phyloP scores from a whole-genome alignment of 108 stramenopile species.

The Skeletonema tropicum region DNA sequence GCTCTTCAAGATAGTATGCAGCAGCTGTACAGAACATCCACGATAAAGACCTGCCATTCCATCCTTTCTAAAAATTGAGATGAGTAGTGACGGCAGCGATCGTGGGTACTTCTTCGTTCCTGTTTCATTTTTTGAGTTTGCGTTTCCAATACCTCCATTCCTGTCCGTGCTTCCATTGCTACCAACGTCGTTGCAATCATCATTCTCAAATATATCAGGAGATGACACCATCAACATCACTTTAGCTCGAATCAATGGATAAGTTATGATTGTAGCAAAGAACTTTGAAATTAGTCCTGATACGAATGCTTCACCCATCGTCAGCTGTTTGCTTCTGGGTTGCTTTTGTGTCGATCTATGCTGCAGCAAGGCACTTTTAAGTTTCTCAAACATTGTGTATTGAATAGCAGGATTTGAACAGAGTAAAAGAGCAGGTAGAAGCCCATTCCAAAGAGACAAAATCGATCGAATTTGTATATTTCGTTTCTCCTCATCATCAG shows the following conservation, averaged over 20 bases:
- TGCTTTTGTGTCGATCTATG: conserved; percentile 17
- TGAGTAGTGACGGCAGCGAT: conserved; percentile 44
- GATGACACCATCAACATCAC: conserved; percentile 84
- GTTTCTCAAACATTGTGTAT: conserved; percentile 86
- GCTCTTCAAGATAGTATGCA: conserved; percentile 83
- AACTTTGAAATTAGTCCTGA: conserved; percentile 83
- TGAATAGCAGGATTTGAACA: conserved; percentile 95
- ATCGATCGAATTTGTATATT: conserved; percentile 16
- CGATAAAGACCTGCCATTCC: conserved; percentile 69
- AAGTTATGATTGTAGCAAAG: conserved; percentile 90
- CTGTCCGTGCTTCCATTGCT: not conserved
- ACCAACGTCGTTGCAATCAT: conserved; percentile 11
- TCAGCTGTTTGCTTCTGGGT: conserved; percentile 15
- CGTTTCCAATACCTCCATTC: not conserved
- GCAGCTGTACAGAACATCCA: conserved; percentile 78
- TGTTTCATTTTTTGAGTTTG: not conserved
- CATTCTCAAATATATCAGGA: conserved; percentile 13
- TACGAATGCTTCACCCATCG: conserved; percentile 77
- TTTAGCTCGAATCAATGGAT: conserved; percentile 94
- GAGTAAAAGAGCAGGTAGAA: conserved; percentile 84
- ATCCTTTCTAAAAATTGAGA: conserved; percentile 52
- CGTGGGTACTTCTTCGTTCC: conserved; percentile 10
- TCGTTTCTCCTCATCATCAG: not conserved
- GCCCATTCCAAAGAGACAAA: conserved; percentile 81
- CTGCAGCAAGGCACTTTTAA: conserved; percentile 59